A percentile compares a stretch with the other conserved stretches of the same genome.
These are phyloP conservation scores for Suillus clintonianus DNA, from an alignment of 768 basidiomycete species.

Conservation along the genomic window DNA sequence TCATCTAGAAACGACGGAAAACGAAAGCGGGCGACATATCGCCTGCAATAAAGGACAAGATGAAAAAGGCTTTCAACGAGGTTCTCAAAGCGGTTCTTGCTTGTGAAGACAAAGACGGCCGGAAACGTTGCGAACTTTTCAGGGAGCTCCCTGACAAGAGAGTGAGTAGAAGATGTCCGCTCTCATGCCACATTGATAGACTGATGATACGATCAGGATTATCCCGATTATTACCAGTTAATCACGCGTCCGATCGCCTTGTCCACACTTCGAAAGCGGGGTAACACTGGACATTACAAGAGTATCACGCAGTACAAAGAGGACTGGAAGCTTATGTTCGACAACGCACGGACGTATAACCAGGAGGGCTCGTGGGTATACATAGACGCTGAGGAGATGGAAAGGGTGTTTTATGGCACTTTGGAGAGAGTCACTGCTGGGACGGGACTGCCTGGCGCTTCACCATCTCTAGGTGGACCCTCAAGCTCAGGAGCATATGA, in stretches of 20 bases:
- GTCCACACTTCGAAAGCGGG: conserved; percentile 80
- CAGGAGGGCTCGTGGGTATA: conserved; percentile 96
- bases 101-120: conserved; percentile 71
- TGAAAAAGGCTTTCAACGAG: conserved; percentile 84
- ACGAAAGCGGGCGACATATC: conserved; percentile 62
- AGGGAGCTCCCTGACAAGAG: conserved; percentile 80
- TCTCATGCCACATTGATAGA: conserved; percentile 8
- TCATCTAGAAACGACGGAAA: conserved; percentile 80
- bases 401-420: conserved; percentile 78
- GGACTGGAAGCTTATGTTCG: conserved; percentile 91
- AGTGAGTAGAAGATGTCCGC: conserved; percentile 38
- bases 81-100: conserved; percentile 72
- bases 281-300: conserved; percentile 69
- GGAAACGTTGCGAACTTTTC: conserved; percentile 86
- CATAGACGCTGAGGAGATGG: conserved; percentile 91
- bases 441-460: conserved; percentile 76
- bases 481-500: conserved; percentile 49
- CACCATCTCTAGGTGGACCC: conserved; percentile 33
- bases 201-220: conserved; percentile 53
- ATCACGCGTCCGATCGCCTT: conserved; percentile 89
- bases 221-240: conserved; percentile 90
- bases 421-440: conserved; percentile 66
- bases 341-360: conserved; percentile 92
- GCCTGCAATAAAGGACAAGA: conserved; percentile 62
- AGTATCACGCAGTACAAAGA: conserved; percentile 67